Evolutionary conservation across 805 yeast species (phyloP), one percentile per base, ranked within the genome.

Genomic region (Wickerhamomyces ciferrii): DNA sequence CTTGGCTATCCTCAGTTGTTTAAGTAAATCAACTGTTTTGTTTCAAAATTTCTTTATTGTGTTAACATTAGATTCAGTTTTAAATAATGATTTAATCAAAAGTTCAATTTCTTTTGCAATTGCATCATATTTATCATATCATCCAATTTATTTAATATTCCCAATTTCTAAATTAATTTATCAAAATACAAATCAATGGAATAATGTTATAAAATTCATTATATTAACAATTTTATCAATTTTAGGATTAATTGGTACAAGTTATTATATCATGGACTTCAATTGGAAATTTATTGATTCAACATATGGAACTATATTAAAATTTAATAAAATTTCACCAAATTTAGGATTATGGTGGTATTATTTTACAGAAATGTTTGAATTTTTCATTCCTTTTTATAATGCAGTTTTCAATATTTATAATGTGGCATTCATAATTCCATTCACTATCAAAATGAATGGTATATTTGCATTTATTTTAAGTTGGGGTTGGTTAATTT

Each of bases 261-360:
- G 81, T 53, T 74, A 66, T 53, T 54, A 63, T 11, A 38, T 73
- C 10, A 65, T 72, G 18, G 67, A 64, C 35, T 63, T 71, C 11
- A 55, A 54, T 29, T 68, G 73, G 67, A 61, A 66, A 45, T 80
- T 81, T 57, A 41, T 87, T n/a, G 47, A 57, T 31, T 66, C 78
- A 10, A 74, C 78, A 36, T 88, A 84, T 58, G 81, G 84, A 15
- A 71, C 79, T 4, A 65, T 77, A 6, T 59, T 88, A 6, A 68
- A 70, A 21, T 83, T 87, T 56, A 74, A 74, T 35, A 91, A 88
- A 52, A 79, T 90, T 50, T 74, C 83, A 5, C 99, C 99, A 24
- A 94, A 94, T 65, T 64, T 94, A 53, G 99, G 99, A 0, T 70
- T 94, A 19, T 94, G 99, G 99, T 94, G 99, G 99, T 94, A 94